Conservation (phyloP, 192 early-diverging fungal species). For the Coemansia guatemalensis region DNA sequence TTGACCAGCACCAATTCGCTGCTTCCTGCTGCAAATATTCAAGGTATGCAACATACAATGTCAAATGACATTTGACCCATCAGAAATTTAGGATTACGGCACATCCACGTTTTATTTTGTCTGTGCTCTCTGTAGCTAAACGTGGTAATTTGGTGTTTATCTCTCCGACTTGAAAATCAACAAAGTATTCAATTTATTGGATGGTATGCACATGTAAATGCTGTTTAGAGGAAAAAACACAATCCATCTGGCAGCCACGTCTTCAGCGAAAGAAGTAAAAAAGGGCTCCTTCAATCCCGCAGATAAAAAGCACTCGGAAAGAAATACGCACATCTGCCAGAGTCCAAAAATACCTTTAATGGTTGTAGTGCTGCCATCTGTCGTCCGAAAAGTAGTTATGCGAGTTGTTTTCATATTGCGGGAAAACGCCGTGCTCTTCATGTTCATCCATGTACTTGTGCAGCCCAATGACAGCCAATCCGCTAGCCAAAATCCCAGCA, state of each 20-base stretch:
- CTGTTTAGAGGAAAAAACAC: no score
- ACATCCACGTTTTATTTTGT: no score
- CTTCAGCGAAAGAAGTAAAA: neutral
- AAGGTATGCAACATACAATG: no score
- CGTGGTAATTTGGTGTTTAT: neutral
- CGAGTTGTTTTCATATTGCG: neutral
- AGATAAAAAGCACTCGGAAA: no score
- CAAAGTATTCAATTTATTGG: neutral
- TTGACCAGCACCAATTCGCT: no score
- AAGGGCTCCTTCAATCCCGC: neutral
- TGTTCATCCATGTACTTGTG: constrained; percentile 1
- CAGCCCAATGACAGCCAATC: constrained; percentile 7
- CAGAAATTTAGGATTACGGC: no score
- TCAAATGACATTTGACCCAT: no score
- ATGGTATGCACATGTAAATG: neutral
- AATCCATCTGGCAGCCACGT: no score
- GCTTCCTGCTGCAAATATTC: no score
- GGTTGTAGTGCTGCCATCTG: neutral
- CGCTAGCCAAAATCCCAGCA: constrained; percentile 11
- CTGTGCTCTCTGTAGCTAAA: no score
- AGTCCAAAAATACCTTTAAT: no score
- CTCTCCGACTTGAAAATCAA: neutral
- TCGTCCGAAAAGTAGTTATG: neutral
- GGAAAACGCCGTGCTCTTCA: neutral
- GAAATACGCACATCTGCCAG: no score